Evolutionary conservation across 208 protist genomes (phyloP).

Genomic region (Trypanosoma scelopori): DNA sequence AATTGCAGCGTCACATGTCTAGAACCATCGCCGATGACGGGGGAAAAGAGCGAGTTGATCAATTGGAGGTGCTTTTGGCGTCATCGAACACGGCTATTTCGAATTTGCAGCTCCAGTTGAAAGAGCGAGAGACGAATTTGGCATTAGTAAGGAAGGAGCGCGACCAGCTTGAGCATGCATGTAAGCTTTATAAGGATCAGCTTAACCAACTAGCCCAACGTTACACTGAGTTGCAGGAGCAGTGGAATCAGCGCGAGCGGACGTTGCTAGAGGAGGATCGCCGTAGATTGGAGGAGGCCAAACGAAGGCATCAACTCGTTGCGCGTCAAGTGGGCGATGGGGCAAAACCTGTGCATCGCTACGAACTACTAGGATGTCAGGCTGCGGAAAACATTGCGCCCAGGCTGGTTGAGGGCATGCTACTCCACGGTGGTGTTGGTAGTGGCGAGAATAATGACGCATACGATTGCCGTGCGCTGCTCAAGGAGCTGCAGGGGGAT

Average conservation of each 20-base stretch:
- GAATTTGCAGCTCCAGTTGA: constrained; percentile 28
- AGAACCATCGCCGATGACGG: constrained; percentile 36
- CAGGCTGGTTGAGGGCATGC: not conserved
- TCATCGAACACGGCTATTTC: constrained; percentile 29
- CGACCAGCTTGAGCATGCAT: constrained; percentile 35
- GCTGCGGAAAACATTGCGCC: constrained; percentile 11
- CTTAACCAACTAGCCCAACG: constrained; percentile 33
- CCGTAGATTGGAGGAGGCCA: constrained; percentile 20
- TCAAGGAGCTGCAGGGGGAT: constrained; percentile 22
- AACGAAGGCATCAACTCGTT: constrained; percentile 18
- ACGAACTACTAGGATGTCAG: constrained; percentile 21
- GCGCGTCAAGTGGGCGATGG: constrained; percentile 2
- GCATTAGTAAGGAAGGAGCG: constrained; percentile 30
- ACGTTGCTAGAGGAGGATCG: constrained; percentile 27
- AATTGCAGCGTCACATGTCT: constrained; percentile 42
- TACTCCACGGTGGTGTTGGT: not conserved
- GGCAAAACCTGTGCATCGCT: constrained; percentile 6
- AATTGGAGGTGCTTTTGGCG: constrained; percentile 44
- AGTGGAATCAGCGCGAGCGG: constrained; percentile 38
- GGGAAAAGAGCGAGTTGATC: constrained; percentile 29
- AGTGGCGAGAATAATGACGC: not conserved
- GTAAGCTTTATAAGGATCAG: constrained; percentile 44
- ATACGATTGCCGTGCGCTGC: constrained; percentile 5
- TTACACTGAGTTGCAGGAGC: constrained; percentile 41
- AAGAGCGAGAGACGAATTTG: constrained; percentile 35